Base-by-base conservation (phyloP, 1,284 basidiomycete species). In the Violaceomyces palustris region DNA sequence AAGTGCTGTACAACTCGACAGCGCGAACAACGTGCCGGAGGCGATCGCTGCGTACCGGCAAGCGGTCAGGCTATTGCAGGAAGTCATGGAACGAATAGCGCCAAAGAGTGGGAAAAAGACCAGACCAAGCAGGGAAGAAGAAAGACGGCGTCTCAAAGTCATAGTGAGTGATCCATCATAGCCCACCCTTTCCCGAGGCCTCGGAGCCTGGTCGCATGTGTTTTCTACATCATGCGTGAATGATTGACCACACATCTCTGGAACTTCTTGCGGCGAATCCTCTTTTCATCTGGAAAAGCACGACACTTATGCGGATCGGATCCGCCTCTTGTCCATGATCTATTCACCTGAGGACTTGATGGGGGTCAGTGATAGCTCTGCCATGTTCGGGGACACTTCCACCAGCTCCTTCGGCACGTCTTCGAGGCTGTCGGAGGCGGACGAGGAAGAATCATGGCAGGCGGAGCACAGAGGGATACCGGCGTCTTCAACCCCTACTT, bases 1-100 rank as follows among this genome's bases (percentile, higher is more conserved):
- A 40, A 72, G 51, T 6, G 75, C 75, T 19, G 75, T 76, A n/a
- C 51, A 70, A 28, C 60, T 75, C 32, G 75, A 76, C 55, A 64
- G 64, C 22, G 70, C 72, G 10, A 72, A 74, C 50, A 69, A 74
- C 29, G 73, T 75, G 8, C 68, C 74, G 7, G 72, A 71, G 7
- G 75, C 75, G 4, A 71, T 76, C 17, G 47, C 61, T 0, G 75
- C 75, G 2, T 76, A 76, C 56, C 55, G 59, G 10, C 64, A 75
- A 47, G 67, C 70, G 6, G 73, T 76, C 2, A 50, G 67, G 6
- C 45, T 76, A 36, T 48, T 76, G n/a, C 58, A 72, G 44, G 69
- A 76, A 40, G 75, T 76, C 28, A 76, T 76, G 72, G 64, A 68
- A 6, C 60, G 74, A 14, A 74, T 75, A 19, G 64, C 74, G 19